Base-by-base conservation (phyloP, 1,139 yeast species). In the Saccharomycopsis hybrid region DNA sequence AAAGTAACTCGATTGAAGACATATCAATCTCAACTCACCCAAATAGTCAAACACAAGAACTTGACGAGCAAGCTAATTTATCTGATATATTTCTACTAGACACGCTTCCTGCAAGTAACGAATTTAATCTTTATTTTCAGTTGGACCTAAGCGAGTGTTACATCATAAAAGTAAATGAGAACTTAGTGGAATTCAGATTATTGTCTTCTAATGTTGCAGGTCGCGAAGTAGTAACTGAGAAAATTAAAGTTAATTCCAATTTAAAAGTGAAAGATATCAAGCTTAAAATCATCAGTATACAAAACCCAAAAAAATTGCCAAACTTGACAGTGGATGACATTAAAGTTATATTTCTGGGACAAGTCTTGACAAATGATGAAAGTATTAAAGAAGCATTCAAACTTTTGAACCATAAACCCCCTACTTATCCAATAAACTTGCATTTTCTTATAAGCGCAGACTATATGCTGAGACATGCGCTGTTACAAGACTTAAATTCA, bases 311-410 rank as follows among this genome's bases (percentile, higher is more conserved):
- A 13, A 25, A 37, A 37, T n/a, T 46, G 1, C 37, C 44, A 3
- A 40, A 45, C 8, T 46, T 41, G 35, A n/a, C 33, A 1, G 42
- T 51, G 1, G 46, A 30, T 13, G 49, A 49, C 32, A 44, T 62
- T 43, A 61, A 54, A 28, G 37, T 62, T n/a, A 60, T 62, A 11
- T 57, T 57, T 42, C 58, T 51, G 38, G 65, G 65, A 1, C 52
- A 60, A 36, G 43, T 57, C 1, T 43, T 60, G 3, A 40, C 51
- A 2, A 56, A 60, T 45, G 55, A 57, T 8, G 46, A 55, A 27
- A 49, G 49, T n/a, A 18, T 52, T 13, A 9, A 4, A 2, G 42
- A 43, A 9, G 42, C 47, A 5, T 43, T 61, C 5, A 52, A 57
- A 48, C 50, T 13, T 45, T 52, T 2, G 39, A 51, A 5, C n/a